Conservation (phyloP, 2,329 filamentous ascomycete genomes). For the Magnaporthiopsis poae region DNA sequence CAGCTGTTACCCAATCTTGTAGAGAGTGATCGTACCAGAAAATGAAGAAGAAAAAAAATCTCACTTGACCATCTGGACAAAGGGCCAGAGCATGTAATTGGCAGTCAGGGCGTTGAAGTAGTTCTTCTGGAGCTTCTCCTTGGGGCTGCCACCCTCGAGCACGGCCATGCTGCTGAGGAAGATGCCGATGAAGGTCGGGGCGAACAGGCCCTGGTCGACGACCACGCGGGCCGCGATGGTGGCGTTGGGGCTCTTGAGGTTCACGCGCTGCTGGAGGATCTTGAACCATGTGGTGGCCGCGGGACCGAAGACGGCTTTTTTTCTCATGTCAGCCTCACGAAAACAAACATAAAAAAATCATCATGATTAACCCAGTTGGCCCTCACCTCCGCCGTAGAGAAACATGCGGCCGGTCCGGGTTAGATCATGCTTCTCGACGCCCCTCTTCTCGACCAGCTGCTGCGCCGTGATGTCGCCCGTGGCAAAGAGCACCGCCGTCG, state of each 20-base stretch:
- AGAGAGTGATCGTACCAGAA: not conserved
- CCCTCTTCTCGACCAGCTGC: slow-evolving; percentile 76
- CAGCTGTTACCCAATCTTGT: not conserved
- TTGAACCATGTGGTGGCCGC: slow-evolving; percentile 79
- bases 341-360: too few relatives aligned
- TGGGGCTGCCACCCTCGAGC: slow-evolving; percentile 54
- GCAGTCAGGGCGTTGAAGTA: slow-evolving; percentile 65
- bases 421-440: slow-evolving; percentile 64
- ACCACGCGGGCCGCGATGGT: slow-evolving; percentile 71
- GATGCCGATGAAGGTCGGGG: slow-evolving; percentile 68
- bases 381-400: slow-evolving; percentile 62
- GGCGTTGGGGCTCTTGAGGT: slow-evolving; percentile 51
- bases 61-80: slow-evolving; percentile 66
- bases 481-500: slow-evolving; percentile 83
- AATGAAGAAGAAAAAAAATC: not conserved
- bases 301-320: slow-evolving; percentile 69
- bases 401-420: slow-evolving; percentile 68
- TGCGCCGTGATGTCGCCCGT: slow-evolving; percentile 86
- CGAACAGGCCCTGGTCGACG: slow-evolving; percentile 73
- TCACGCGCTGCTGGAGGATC: slow-evolving; percentile 62
- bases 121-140: slow-evolving; percentile 60
- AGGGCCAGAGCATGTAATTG: slow-evolving; percentile 84
- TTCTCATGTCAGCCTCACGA: not conserved
- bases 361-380: too few relatives aligned
- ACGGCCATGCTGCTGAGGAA: slow-evolving; percentile 80